A percentile compares a stretch with the other conserved stretches of the same genome.
Evolutionary conservation across 2,329 filamentous ascomycete genomes (phyloP).

Genomic region (Volutella citrinella): DNA sequence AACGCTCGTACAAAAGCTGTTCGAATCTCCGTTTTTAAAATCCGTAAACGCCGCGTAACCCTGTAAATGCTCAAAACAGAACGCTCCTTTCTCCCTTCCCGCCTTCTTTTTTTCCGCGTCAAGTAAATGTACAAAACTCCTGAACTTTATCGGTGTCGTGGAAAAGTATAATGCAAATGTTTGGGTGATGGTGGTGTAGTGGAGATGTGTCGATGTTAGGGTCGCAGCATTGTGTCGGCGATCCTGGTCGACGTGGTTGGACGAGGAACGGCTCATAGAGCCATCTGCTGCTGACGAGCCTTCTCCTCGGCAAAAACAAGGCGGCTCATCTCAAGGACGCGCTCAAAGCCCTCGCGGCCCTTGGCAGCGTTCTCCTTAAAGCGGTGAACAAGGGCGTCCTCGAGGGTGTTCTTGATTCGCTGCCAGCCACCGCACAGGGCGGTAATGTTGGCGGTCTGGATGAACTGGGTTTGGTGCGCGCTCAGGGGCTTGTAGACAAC

Average conservation of each 20-base stretch:
- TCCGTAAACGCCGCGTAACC: constrained; percentile 22
- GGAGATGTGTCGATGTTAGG: constrained; percentile 23
- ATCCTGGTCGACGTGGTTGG: constrained; percentile 6
- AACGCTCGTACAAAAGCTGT: too few relatives aligned
- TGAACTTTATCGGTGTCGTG: constrained; percentile 11
- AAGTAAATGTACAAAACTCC: constrained; percentile 22
- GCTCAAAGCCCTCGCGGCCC: constrained; percentile 92
- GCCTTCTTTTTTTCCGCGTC: constrained; percentile 16
- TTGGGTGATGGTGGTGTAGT: too few relatives aligned
- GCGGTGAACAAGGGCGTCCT: constrained; percentile 82
- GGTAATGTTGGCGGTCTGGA: constrained; percentile 88
- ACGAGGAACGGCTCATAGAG: constrained; percentile 14
- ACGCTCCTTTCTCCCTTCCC: constrained; percentile 9
- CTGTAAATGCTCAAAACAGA: constrained; percentile 25
- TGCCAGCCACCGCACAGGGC: constrained; percentile 96
- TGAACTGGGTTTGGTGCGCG: constrained; percentile 69
- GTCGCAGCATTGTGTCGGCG: too few relatives aligned
- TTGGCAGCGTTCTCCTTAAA: constrained; percentile 91
- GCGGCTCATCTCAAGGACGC: constrained; percentile 88
- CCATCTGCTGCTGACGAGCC: constrained; percentile 45
- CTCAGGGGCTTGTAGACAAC: constrained; percentile 73
- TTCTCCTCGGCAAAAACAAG: constrained; percentile 88
- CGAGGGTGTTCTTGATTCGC: constrained; percentile 92
- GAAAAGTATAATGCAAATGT: too few relatives aligned
- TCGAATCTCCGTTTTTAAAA: too few relatives aligned